phyloP scores from a whole-genome alignment of 1,284 basidiomycete species.

The Kalmanozyma brasiliensis region DNA sequence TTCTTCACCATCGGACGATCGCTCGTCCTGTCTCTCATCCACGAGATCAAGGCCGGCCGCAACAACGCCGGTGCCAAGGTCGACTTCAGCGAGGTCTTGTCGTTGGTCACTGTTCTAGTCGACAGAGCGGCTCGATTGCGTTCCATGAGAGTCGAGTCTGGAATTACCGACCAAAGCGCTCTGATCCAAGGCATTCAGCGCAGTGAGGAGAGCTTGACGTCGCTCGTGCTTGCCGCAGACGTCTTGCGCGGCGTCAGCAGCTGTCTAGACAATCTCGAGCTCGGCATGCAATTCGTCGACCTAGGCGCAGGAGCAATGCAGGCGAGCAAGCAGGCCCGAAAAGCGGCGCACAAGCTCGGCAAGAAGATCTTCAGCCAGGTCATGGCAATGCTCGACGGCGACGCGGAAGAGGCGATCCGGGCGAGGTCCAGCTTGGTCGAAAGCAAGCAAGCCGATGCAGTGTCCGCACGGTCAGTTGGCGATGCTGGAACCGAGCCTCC shows the following conservation, averaged over 20 bases:
- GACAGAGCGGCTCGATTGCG: constrained; percentile 13
- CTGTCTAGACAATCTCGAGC: constrained; percentile 38
- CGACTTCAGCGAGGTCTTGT: constrained; percentile 7
- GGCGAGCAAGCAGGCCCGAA: constrained; percentile 37
- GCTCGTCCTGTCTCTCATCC: constrained; percentile 11
- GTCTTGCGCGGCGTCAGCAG: constrained; percentile 40
- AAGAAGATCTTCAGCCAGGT: constrained; percentile 32
- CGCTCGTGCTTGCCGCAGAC: constrained; percentile 43
- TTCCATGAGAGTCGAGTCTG: constrained; percentile 2
- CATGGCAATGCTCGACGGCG: constrained; percentile 47
- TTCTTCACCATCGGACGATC: constrained; percentile 20
- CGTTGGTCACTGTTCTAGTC: constrained; percentile 12
- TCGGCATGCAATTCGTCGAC: constrained; percentile 8
- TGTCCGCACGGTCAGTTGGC: background rate
- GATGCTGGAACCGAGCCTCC: background rate
- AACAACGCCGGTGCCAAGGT: background rate
- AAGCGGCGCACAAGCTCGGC: constrained; percentile 48
- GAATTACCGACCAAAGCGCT: background rate
- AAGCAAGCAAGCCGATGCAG: too few species aligned
- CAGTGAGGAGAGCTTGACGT: constrained; percentile 17
- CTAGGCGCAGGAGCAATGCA: constrained; percentile 1
- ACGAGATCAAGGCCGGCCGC: constrained; percentile 5
- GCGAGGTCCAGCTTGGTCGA: background rate
- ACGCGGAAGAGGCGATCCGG: constrained; percentile 37
- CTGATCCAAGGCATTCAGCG: background rate